A percentile compares a stretch with the other conserved stretches of the same genome.
Evolutionary conservation across 768 basidiomycete genomes (phyloP).

Genomic region (Termitomyces sp.): DNA sequence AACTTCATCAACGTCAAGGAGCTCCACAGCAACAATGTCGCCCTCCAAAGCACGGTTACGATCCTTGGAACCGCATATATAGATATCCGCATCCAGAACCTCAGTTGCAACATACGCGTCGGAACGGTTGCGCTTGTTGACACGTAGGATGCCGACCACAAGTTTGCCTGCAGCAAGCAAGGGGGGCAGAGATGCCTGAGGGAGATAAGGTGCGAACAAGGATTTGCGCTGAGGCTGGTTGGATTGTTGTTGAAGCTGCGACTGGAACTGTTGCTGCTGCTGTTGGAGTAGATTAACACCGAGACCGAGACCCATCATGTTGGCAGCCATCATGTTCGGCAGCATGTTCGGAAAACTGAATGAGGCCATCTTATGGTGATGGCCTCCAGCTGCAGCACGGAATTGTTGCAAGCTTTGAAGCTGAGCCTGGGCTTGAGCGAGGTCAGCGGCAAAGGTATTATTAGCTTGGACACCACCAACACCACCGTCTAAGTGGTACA

Average conservation of each 20-base stretch:
- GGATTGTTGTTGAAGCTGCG: constrained; percentile 90
- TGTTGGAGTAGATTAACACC: constrained; percentile 86
- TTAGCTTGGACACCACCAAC: constrained; percentile 63
- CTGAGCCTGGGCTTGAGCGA: constrained; percentile 96
- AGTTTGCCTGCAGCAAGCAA: constrained; percentile 95
- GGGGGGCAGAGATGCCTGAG: constrained; percentile 95
- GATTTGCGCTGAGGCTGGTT: constrained; percentile 95
- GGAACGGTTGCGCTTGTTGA: constrained; percentile 97
- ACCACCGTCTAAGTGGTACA: constrained; percentile 53
- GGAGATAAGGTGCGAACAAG: constrained; percentile 96
- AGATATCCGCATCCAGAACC: constrained; percentile 97
- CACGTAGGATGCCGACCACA: constrained; percentile 93
- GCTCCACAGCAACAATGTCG: constrained; percentile 96
- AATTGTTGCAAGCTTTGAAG: constrained; percentile 95
- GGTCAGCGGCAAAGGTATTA: constrained; percentile 68
- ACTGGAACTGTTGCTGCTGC: constrained; percentile 92
- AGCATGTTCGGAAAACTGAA: constrained; percentile 99
- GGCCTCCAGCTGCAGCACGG: constrained; percentile 89
- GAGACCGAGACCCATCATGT: constrained; percentile 87
- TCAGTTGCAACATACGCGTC: constrained; percentile 99
- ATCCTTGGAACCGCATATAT: constrained; percentile 98
- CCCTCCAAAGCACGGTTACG: constrained; percentile 97
- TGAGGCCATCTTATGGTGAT: constrained; percentile 95
- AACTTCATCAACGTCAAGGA: constrained; percentile 96
- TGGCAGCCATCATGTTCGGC: constrained; percentile 95